Base-by-base conservation (phyloP, 805 yeast species). In the Metschnikowia cubensis region DNA sequence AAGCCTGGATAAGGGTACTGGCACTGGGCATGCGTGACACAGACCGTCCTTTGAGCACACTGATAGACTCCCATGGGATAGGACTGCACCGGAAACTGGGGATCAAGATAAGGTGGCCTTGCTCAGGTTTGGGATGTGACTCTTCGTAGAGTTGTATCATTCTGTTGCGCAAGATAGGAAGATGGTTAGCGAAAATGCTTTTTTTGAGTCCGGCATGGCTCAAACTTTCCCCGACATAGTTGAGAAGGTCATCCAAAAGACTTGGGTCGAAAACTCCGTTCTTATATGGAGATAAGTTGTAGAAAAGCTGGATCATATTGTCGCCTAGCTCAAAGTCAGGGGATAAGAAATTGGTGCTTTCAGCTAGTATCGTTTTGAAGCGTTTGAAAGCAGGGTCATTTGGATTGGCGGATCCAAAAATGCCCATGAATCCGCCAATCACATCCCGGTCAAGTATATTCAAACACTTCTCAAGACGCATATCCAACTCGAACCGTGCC, bases 1-100 rank as follows among this genome's bases (percentile, higher is more conserved):
- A 71, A 44, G 76, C 50, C 1, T 75, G 67, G 1, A 66, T 41
- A 14, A 89, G 65, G 41, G 75, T 58, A 1, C 65, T 60, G 14
- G 67, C 55, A 0, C 96, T 85, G 0, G 97, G 96, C 65, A 90
- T 77, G 55, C 98, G 71, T 0, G 95, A 80, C 0, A 87, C 77
- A 0, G 96, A 82, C 42, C 67, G 69, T 0, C 62, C 61, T 45
- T 79, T 65, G 49, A 91, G 63, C 40, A 76, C 74, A 0, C 82
- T 76, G 32, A 91, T 61, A 1, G 89, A 83, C 60, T 94, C 99
- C 98, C 98, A 94, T 0, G 99, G 99, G 32, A 94, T 72, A 17
- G 65, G 62, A n/a, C 80, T 79, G 55, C 95, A 84, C 6, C 70
- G 67, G 45, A 83, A 76, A 22, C 91, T 84, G 3, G 89, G 80